Base-by-base conservation (phyloP, 257 asterid species). In the Echium plantagineum region DNA sequence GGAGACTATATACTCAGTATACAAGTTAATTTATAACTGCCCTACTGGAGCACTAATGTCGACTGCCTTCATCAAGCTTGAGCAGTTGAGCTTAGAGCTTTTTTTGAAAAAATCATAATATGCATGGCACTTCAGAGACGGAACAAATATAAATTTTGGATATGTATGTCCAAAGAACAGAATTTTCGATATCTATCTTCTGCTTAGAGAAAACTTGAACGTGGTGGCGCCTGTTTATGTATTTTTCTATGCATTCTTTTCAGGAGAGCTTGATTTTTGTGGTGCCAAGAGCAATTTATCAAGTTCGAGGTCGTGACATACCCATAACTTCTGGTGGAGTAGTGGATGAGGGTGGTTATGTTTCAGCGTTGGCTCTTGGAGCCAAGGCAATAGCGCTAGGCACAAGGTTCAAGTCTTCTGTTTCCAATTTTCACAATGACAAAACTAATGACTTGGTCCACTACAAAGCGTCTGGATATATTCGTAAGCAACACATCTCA, bases 321-420 rank as follows among this genome's bases (percentile, higher is more conserved):
- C 77, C 90, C 10, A 61, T 90, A 38, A 84, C 97, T 57, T 87
- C 94, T 26, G 97, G 96, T 0, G 96, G 94, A 48, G 84, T 90
- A 2, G 83, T 83, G 58, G 96, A 90, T n/a, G 97, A 81, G 77
- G 90, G 87, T 62, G 96, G 96, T 72, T 90, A 90, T 72, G 94
- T 85, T 15, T 96, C 97, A 62, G 89, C 94, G 21, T 80, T 90
- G 66, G 94, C 94, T 73, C 94, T 90, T 58, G 96, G 97, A 71
- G 97, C 97, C 21, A 83, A 81, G 53, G 97, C 84, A 5, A 76
- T 86, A 67, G 83, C 85, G 32, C 78, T 86, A 1, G 97, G 97
- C 69, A 90, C 97, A 5, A 81, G 97, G 97, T 86, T 69, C 21
- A 71, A 10, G 49, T 42, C 49, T 42, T 42, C 49, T 42, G 12